Evolutionary conservation across 148 eudicot genomes (phyloP).

Genomic region (Rheum nobile): DNA sequence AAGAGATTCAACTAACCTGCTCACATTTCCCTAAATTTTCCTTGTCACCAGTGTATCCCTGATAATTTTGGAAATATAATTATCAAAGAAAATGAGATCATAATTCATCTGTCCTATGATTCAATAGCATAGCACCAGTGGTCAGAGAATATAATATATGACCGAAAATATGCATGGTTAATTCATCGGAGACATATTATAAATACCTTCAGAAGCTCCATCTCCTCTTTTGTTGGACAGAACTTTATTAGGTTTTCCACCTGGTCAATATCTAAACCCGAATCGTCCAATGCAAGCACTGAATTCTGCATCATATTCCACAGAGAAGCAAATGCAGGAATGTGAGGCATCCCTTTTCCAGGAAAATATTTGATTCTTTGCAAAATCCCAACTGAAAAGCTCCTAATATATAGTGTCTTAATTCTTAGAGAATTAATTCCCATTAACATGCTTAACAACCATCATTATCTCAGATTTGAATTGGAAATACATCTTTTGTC

Average conservation of each 20-base stretch:
- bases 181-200: background rate
- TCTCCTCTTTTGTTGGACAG: slow-evolving; percentile 66
- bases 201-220: slow-evolving; percentile 45
- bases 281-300: slow-evolving; percentile 53
- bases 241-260: slow-evolving; percentile 59
- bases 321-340: background rate
- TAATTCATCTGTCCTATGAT: background rate
- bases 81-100: background rate
- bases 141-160: background rate
- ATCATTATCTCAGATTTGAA: background rate
- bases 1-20: slow-evolving; percentile 26
- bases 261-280: slow-evolving; percentile 52
- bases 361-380: background rate
- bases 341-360: background rate
- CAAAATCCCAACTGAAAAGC: background rate
- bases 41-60: slow-evolving; percentile 48
- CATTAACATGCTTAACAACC: background rate
- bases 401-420: background rate
- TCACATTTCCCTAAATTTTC: slow-evolving; percentile 59
- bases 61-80: slow-evolving; percentile 8
- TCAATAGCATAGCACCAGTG: background rate
- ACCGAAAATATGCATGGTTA: background rate
- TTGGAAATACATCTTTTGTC: background rate
- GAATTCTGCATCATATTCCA: slow-evolving; percentile 27
- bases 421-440: background rate